Percentiles rank a stretch among this genome's conserved stretches.
phyloP scores from a whole-genome alignment of 2,329 filamentous ascomycete species.

The Tympanopsis confertula region DNA sequence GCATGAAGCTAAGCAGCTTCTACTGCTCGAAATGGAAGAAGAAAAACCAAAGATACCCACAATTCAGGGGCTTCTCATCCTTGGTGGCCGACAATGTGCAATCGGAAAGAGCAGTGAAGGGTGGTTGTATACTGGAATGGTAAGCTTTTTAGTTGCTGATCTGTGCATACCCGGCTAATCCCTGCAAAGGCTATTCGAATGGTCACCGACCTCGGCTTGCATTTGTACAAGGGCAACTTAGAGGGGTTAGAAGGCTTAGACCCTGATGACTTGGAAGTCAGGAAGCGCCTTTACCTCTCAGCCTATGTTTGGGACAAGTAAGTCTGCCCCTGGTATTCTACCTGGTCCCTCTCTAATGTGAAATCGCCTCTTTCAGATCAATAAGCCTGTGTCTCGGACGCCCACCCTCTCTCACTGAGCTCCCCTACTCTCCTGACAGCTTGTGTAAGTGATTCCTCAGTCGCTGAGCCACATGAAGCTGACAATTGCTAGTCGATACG shows the following conservation, averaged over 20 bases:
- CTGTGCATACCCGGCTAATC: no score
- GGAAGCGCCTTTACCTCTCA: conserved; percentile 15
- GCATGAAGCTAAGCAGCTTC: no score
- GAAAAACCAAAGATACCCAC: not conserved
- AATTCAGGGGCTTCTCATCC: conserved; percentile 2
- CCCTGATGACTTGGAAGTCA: conserved; percentile 15
- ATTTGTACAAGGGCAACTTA: not conserved
- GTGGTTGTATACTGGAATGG: conserved; percentile 4
- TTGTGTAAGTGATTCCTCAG: no score
- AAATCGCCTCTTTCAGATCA: no score
- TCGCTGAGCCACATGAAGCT: no score
- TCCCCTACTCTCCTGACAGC: conserved; percentile 8
- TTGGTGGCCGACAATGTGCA: conserved; percentile 1
- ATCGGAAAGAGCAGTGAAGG: conserved; percentile 1
- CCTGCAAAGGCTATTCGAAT: not conserved
- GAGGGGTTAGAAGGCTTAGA: conserved; percentile 3
- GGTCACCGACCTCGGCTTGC: conserved; percentile 1
- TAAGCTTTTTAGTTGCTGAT: no score
- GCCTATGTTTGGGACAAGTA: conserved; percentile 17
- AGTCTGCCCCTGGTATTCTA: no score
- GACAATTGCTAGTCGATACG: no score
- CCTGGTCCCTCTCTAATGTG: no score
- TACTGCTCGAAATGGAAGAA: no score
- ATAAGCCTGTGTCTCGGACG: conserved; percentile 15
- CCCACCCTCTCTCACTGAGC: conserved; percentile 11